These are phyloP conservation scores for Pleurotus eryngii DNA, from an alignment of 768 basidiomycete genomes.

Conservation along the genomic window DNA sequence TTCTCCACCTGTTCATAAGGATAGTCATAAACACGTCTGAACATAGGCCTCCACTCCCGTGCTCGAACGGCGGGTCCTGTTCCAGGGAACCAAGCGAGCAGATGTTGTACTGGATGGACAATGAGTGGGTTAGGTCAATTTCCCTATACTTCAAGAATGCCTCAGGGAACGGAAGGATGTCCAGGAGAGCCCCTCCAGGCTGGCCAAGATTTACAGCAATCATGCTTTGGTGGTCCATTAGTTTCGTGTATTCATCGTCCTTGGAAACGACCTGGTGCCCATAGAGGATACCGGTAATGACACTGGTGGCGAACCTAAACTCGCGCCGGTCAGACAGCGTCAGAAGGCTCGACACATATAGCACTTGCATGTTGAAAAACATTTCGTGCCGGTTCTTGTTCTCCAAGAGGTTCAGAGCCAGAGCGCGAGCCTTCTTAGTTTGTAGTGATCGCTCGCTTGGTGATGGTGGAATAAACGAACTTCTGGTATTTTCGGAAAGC, in stretches of 20 bases:
- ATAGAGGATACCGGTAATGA: conserved; percentile 19
- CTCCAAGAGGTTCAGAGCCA: conserved; percentile 13
- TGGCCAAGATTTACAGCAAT: conserved; percentile 8
- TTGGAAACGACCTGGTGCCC: conserved; percentile 16
- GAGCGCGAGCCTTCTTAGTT: conserved; percentile 34
- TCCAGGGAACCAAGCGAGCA: conserved; percentile 34
- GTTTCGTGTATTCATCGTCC: conserved; percentile 19
- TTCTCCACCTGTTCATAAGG: conserved; percentile 35
- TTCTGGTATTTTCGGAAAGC: conserved; percentile 49
- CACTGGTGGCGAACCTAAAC: conserved; percentile 5
- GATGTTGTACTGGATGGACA: conserved; percentile 12
- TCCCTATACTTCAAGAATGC: neutral
- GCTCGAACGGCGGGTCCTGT: conserved; percentile 39
- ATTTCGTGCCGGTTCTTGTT: neutral
- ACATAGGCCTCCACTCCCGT: conserved; percentile 24
- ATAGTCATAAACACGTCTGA: conserved; percentile 29
- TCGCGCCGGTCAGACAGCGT: too few relatives aligned
- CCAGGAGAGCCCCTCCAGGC: conserved; percentile 14
- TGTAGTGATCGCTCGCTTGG: conserved; percentile 37
- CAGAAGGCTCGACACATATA: neutral
- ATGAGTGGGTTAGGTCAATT: neutral
- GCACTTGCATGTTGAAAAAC: neutral
- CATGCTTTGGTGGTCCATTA: conserved; percentile 13
- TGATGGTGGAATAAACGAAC: conserved; percentile 48
- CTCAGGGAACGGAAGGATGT: conserved; percentile 10